Base-by-base conservation (phyloP, 305 asterid genomes). In the Rubia tinctorum region DNA sequence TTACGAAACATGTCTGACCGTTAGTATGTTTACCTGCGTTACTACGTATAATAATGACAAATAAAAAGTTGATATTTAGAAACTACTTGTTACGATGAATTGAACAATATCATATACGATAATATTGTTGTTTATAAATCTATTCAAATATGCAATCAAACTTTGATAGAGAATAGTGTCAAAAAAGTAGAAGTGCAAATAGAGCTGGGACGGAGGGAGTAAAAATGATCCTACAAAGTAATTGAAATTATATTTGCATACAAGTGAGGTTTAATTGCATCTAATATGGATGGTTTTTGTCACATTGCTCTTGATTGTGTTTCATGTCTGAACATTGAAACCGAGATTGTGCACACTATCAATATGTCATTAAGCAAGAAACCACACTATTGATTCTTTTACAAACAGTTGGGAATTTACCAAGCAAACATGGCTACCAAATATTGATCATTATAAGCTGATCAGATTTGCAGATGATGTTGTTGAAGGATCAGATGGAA, bases 401-500 rank as follows among this genome's bases (percentile, higher is more conserved):
- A 42, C 39, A 30, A 62, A 13, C 30, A 14, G 9, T 15, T 6
- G 39, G 20, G 20, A 63, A 63, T 6, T 63, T 30, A 30, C 0
- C 18, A 63, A 23, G 25, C 25, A 15, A 15, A 10, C 15, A 58
- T 62, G n/a, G 44, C 40, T 39, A 17, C 13, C 27, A 65, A 37
- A 37, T 7, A 15, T 34, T 63, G n/a, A 63, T 15, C 40, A 62
- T 7, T 8, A 34, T 7, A 2, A 65, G 23, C 51, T 6, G 0
- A 43, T 68, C 67, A 90, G 97, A 63, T 82, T 92, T 59, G 5
- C 60, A 53, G 60, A 53, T 53, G 60, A 53, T 18, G 60, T 53
- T 23, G 60, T 53, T 53, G 96, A 75, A 76, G 82, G 90, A 67
- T 77, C 76, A 27, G 89, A 92, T 43, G 98, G 96, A 30, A 86